Percentiles rank a stretch among this genome's conserved stretches.
These are phyloP conservation scores for Ophiocordyceps polyrhachis-furcata DNA, from an alignment of 2,329 filamentous ascomycete species.

Conservation along the genomic window DNA sequence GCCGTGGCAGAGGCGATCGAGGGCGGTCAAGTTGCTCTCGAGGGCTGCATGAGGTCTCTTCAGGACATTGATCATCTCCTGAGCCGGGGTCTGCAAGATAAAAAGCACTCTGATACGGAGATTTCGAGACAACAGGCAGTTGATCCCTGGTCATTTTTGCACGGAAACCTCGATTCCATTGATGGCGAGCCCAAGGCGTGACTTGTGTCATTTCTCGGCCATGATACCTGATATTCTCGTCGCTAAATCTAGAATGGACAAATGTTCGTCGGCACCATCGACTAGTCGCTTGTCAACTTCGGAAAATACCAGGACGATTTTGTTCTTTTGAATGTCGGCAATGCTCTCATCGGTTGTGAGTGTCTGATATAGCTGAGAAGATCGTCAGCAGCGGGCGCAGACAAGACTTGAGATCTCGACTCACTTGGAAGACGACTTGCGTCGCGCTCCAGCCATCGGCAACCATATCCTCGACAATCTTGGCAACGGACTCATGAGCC, in stretches of 20 bases:
- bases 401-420: conserved; percentile 3
- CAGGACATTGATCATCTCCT: conserved; percentile 30
- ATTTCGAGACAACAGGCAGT: conserved; percentile 1
- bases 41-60: conserved; percentile 29
- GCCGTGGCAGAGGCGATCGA: conserved; percentile 41
- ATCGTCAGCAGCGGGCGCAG: conserved; percentile 3
- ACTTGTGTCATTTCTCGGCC: conserved; percentile 17
- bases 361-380: conserved; percentile 52
- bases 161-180: conserved; percentile 25
- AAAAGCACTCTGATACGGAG: conserved; percentile 6
- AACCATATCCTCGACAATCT: conserved; percentile 73
- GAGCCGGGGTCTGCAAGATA: conserved; percentile 12
- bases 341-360: conserved; percentile 73
- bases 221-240: conserved; percentile 65
- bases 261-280: conserved; percentile 87
- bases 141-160: conserved; percentile 31
- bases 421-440: conserved; percentile 66
- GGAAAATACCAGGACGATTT: conserved; percentile 75
- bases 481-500: conserved; percentile 56
- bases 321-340: conserved; percentile 71
- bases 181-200: not conserved
- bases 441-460: conserved; percentile 94
- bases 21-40: conserved; percentile 34
- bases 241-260: conserved; percentile 72
- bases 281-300: conserved; percentile 87